Percentiles rank a stretch among this genome's conserved stretches.
These are phyloP conservation scores for Bretziella fagacearum DNA, from an alignment of 2,329 filamentous ascomycete genomes.

Conservation along the genomic window DNA sequence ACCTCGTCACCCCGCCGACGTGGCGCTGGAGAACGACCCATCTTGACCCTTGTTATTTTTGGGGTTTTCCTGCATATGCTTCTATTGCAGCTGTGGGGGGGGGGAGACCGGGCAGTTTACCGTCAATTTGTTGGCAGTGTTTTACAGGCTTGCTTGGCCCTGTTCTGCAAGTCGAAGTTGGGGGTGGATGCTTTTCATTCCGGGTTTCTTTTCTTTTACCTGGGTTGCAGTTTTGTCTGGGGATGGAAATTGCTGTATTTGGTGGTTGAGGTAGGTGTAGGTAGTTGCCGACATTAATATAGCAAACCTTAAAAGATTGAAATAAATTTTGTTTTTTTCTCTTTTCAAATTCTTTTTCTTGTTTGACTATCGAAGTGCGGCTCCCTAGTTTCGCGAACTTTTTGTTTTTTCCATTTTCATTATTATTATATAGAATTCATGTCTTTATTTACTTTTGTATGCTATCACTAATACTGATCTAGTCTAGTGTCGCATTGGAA, in stretches of 20 bases:
- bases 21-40: conserved; percentile 8
- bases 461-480: background rate
- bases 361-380: no score
- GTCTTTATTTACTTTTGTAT: conserved; percentile 1
- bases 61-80: background rate
- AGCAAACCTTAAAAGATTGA: no score
- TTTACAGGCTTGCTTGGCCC: no score
- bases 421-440: background rate
- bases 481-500: background rate
- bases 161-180: no score
- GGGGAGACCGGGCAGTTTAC: no score
- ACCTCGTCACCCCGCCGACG: conserved; percentile 12
- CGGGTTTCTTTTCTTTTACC: no score
- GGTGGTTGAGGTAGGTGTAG: no score
- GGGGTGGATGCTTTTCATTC: no score
- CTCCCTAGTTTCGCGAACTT: background rate
- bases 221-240: no score
- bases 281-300: no score
- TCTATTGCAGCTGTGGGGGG: background rate
- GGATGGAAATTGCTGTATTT: no score
- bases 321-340: conserved; percentile 4
- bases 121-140: no score
- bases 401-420: conserved; percentile 3
- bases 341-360: conserved; percentile 2
- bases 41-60: background rate